phyloP scores from a whole-genome alignment of 495 filamentous ascomycete genomes.

The Hyaloscypha bicolor region DNA sequence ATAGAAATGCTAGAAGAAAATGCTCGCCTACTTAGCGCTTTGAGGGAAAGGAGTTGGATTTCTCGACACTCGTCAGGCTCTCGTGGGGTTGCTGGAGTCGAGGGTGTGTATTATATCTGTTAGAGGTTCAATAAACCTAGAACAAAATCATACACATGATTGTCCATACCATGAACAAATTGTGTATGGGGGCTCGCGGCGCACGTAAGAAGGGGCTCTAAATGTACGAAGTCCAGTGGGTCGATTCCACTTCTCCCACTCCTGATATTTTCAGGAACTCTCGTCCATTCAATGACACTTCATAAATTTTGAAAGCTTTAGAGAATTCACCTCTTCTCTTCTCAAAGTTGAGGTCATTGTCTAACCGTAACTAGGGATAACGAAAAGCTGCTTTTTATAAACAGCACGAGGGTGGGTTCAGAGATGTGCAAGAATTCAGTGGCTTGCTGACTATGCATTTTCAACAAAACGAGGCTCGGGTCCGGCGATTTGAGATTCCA shows the following conservation, averaged over 20 bases:
- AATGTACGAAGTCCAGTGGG: no score
- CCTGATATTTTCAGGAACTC: no score
- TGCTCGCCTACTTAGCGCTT: background rate
- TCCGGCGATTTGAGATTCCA: background rate
- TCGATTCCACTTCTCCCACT: no score
- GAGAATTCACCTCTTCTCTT: no score
- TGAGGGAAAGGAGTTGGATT: background rate
- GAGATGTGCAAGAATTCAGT: no score
- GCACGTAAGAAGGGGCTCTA: no score
- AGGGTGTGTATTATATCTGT: background rate
- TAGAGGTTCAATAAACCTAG: background rate
- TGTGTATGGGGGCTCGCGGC: background rate
- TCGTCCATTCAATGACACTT: no score
- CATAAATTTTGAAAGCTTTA: no score
- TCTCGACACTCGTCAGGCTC: background rate
- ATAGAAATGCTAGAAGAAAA: conserved; percentile 8
- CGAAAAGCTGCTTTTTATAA: no score
- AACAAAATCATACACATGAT: background rate
- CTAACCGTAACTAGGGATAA: no score
- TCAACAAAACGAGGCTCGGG: background rate
- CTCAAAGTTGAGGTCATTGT: no score
- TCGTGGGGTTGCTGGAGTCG: background rate
- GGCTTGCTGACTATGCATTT: background rate
- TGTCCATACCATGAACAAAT: background rate
- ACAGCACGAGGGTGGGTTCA: no score